Percentiles rank a stretch among this genome's conserved stretches.
phyloP scores from a whole-genome alignment of 2,329 filamentous ascomycete species.

The Annulohypoxylon truncatum region DNA sequence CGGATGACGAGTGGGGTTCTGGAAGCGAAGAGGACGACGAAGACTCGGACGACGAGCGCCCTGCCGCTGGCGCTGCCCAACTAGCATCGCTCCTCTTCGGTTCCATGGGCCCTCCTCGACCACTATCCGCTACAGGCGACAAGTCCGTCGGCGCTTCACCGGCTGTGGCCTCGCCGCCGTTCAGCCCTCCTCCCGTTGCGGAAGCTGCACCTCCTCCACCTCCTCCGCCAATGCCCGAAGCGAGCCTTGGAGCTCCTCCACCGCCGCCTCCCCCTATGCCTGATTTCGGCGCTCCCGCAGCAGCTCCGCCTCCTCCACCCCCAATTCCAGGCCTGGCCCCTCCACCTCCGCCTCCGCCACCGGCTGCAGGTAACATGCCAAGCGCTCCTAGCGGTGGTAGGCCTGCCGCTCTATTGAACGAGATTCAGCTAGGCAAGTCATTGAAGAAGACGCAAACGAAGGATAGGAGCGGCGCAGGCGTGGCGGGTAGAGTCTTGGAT shows the following conservation, averaged over 20 bases:
- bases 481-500: conserved; percentile 80
- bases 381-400: conserved; percentile 62
- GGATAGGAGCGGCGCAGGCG: conserved; percentile 79
- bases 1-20: conserved; percentile 86
- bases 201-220: conserved; percentile 51
- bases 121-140: conserved; percentile 83
- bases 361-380: conserved; percentile 56
- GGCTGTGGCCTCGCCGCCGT: conserved; percentile 53
- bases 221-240: conserved; percentile 54
- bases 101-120: conserved; percentile 93
- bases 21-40: conserved; percentile 71
- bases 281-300: conserved; percentile 54
- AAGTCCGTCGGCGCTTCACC: conserved; percentile 62
- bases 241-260: conserved; percentile 49
- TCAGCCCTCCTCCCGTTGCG: conserved; percentile 49
- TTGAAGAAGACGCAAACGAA: conserved; percentile 91
- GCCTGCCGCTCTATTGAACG: conserved; percentile 75
- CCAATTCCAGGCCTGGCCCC: conserved; percentile 54
- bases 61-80: conserved; percentile 87
- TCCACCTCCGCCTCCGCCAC: conserved; percentile 60
- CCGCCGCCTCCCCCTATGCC: conserved; percentile 55
- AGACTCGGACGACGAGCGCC: conserved; percentile 79
- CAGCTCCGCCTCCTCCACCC: conserved; percentile 60
- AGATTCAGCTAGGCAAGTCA: conserved; percentile 83
- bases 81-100: conserved; percentile 95